A percentile compares a stretch with the other conserved stretches of the same genome.
Conservation (phyloP, 2,329 filamentous ascomycete species). For the Arthrobotrys sphaeroides region DNA sequence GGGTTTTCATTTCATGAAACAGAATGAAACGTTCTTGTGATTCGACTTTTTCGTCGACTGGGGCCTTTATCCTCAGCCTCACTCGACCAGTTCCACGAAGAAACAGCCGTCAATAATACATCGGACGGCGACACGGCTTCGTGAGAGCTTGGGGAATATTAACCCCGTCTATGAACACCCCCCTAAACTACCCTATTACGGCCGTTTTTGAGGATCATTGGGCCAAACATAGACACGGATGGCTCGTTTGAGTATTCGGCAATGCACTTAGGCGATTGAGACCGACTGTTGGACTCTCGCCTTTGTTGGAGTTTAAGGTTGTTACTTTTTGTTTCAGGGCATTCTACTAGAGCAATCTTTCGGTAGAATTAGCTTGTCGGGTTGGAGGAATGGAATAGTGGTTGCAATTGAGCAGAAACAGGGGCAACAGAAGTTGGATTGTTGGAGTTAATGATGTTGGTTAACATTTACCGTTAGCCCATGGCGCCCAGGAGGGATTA, state of each 20-base stretch:
- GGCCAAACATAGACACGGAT: constrained; percentile 1
- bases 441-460: not conserved
- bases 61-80: not conserved
- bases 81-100: not conserved
- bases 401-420: not conserved
- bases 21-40: constrained; percentile 29
- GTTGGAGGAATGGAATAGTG: constrained; percentile 10
- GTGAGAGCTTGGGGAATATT: not conserved
- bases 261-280: constrained; percentile 12
- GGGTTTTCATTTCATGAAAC: constrained; percentile 44
- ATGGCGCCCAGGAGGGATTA: constrained; percentile 2
- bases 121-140: constrained; percentile 1
- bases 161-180: not conserved
- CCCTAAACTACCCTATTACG: not conserved
- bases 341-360: constrained; percentile 27
- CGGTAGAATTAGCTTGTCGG: constrained; percentile 13
- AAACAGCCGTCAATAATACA: constrained; percentile 5
- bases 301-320: constrained; percentile 30
- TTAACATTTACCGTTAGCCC: not conserved
- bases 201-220: not conserved
- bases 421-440: not conserved
- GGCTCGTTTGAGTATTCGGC: constrained; percentile 9
- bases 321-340: constrained; percentile 9
- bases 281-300: constrained; percentile 6
- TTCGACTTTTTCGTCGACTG: constrained; percentile 4